Evolutionary conservation across 768 basidiomycete species (phyloP).

Genomic region (Paxillus ammoniavirescens): DNA sequence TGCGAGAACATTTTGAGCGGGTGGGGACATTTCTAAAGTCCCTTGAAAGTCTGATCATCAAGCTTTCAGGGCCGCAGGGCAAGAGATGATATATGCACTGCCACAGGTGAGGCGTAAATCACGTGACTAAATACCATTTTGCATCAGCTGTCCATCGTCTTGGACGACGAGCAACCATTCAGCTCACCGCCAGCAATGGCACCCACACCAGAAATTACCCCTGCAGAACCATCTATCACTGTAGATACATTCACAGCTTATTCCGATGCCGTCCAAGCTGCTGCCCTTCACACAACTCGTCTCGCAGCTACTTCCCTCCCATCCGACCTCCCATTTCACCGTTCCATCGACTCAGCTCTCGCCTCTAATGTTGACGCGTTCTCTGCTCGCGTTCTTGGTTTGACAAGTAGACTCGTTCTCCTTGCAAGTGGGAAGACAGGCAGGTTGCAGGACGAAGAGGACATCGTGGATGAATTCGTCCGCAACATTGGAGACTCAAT

Average conservation of each 20-base stretch:
- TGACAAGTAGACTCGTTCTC: slow-evolving; percentile 64
- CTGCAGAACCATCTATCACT: slow-evolving; percentile 10
- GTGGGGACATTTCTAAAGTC: too few species aligned
- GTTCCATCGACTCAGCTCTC: slow-evolving; percentile 74
- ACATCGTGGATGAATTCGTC: slow-evolving; percentile 82
- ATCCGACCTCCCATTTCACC: slow-evolving; percentile 82
- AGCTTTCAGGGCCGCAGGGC: too few species aligned
- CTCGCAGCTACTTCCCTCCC: slow-evolving; percentile 59
- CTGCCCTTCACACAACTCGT: slow-evolving; percentile 63
- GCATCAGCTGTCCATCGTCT: not conserved
- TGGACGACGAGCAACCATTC: not conserved
- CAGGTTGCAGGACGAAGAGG: slow-evolving; percentile 64
- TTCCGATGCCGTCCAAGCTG: slow-evolving; percentile 55
- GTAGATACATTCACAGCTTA: slow-evolving; percentile 47
- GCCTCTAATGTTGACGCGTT: slow-evolving; percentile 69
- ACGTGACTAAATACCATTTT: slow-evolving; percentile 11
- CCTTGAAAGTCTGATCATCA: too few species aligned
- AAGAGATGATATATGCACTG: too few species aligned
- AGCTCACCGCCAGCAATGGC: slow-evolving; percentile 12
- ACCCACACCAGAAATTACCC: not conserved
- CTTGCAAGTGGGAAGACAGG: slow-evolving; percentile 41
- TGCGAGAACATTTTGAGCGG: too few species aligned
- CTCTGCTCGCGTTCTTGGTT: slow-evolving; percentile 59
- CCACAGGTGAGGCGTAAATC: not conserved
- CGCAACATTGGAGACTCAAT: slow-evolving; percentile 76